Evolutionary conservation across 192 early-diverging fungal species (phyloP).

Genomic region (Ambispora gerdemannii): DNA sequence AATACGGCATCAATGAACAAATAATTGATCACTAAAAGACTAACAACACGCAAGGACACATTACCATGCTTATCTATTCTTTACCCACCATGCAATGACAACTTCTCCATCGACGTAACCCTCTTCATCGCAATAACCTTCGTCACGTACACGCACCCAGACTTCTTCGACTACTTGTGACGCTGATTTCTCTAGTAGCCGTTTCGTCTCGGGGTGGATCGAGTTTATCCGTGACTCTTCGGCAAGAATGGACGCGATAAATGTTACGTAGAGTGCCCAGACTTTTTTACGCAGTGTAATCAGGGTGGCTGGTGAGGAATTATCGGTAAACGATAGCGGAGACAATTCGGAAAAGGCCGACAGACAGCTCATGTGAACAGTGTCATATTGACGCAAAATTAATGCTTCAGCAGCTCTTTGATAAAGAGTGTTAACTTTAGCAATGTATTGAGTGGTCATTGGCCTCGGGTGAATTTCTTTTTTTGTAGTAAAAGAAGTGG

Average conservation of each 20-base stretch:
- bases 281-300: conserved; percentile 39
- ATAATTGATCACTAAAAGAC: neutral
- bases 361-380: conserved; percentile 32
- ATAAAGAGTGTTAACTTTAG: conserved; percentile 18
- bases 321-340: conserved; percentile 1
- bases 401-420: conserved; percentile 39
- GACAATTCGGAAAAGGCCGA: conserved; percentile 35
- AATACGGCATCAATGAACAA: neutral
- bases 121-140: conserved; percentile 39
- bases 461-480: neutral
- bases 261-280: conserved; percentile 38
- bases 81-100: conserved; percentile 40
- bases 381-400: conserved; percentile 37
- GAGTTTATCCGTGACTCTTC: conserved; percentile 30
- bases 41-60: neutral
- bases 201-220: neutral
- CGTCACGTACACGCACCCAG: conserved; percentile 33
- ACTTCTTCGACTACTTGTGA: conserved; percentile 36
- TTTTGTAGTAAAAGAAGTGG: neutral
- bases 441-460: neutral
- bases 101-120: conserved; percentile 44
- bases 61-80: neutral
- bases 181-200: conserved; percentile 30
- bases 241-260: conserved; percentile 39
- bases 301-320: conserved; percentile 25